Base-by-base conservation (phyloP, 352 stramenopile genomes). In the Pythium phragmitis region DNA sequence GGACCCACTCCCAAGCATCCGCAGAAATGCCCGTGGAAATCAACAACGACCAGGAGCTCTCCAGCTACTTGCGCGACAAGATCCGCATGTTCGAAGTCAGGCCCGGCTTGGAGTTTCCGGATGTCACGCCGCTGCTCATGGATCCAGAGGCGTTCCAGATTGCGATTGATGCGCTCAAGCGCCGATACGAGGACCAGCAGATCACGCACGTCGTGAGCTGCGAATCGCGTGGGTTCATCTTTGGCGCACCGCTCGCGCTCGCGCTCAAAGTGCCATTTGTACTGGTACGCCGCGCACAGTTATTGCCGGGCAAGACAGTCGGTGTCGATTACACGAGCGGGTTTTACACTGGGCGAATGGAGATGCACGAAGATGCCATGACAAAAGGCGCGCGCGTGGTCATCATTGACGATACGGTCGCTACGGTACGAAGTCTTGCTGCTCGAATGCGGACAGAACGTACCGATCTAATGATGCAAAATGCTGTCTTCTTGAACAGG, bases 281-380 rank as follows among this genome's bases (percentile, higher is more conserved):
- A 53, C 85, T 83, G 0, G 82, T 94, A 50, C 82, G 85, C 26
- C 77, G 82, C 19, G 80, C 85, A 3, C 70, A 80, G 11, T 75
- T 79, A 52, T 59, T 94, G 33, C 82, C 80, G 0, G 79, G 83
- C 34, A 80, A 87, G 63, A 85, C 79, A 0, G 79, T 94, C 51
- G 85, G 85, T n/a, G 76, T 94, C 43, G 82, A 94, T 65, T 94
- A 90, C 70, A 81, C 77, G 8, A 89, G 81, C 30, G 82, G 84
- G 11, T 94, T 89, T 46, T 89, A 82, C 63, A 77, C 78, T 0
- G 80, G 81, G 0, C 78, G 85, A 12, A 78, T 92, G 76, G 85
- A 94, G 66, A 89, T 94, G 51, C 85, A 94, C 61, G 78, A 89
- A 43, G 83, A 94, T 51, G 80, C 82, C n/a, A 89, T 94, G 59